These are phyloP conservation scores for Colletotrichum costaricense DNA, from an alignment of 2,329 filamentous ascomycete species.

Conservation along the genomic window DNA sequence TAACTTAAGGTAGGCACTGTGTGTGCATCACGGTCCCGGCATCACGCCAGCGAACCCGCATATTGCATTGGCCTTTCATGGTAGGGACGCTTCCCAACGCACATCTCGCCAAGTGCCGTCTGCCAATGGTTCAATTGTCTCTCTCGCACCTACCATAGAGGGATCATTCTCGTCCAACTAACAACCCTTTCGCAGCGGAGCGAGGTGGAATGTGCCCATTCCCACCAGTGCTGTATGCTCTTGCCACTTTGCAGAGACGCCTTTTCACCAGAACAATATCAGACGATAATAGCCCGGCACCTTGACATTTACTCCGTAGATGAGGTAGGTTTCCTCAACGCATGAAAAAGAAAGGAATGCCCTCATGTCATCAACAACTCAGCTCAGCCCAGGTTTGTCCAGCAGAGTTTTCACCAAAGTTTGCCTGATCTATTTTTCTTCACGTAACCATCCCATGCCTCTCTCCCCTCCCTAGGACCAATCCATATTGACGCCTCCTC, in stretches of 20 bases:
- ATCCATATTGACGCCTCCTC: not conserved
- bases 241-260: not conserved
- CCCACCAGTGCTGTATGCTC: not conserved
- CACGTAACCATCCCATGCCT: not conserved
- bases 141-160: not conserved
- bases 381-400: constrained; percentile 22
- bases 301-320: not conserved
- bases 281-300: not conserved
- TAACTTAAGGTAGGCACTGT: too few species aligned
- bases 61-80: not conserved
- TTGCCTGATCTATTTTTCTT: not conserved
- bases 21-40: constrained; percentile 21
- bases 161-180: not conserved
- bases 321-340: not conserved
- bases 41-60: constrained; percentile 11
- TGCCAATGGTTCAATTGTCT: not conserved
- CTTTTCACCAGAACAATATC: not conserved
- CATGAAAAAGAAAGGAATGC: not conserved
- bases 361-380: not conserved
- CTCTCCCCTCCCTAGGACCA: not conserved
- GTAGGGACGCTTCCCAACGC: not conserved
- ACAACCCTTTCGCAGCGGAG: not conserved
- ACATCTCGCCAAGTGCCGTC: not conserved
- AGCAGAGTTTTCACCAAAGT: constrained; percentile 15
- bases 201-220: not conserved